A percentile compares a stretch with the other conserved stretches of the same genome.
These are phyloP conservation scores for Anacardium occidentale DNA, from an alignment of 345 rosid genomes.

Conservation along the genomic window DNA sequence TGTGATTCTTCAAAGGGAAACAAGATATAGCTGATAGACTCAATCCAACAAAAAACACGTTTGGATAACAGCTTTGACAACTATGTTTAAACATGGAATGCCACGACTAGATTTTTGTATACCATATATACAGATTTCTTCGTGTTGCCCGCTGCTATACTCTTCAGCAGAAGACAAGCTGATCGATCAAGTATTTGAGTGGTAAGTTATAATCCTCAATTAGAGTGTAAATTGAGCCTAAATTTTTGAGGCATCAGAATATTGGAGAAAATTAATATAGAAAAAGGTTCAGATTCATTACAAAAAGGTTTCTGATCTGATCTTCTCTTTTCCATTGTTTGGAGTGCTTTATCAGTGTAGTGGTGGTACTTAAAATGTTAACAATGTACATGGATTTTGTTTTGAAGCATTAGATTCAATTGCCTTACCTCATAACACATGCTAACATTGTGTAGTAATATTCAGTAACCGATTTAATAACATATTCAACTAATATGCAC, in stretches of 20 bases:
- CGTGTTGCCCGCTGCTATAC: conserved; percentile 16
- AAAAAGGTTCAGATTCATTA: conserved; percentile 24
- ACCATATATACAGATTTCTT: conserved; percentile 15
- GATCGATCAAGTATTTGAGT: conserved; percentile 2
- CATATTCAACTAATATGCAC: too few species aligned
- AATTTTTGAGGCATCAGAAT: conserved; percentile 43
- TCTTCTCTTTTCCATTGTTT: conserved; percentile 14
- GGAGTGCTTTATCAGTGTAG: conserved; percentile 9
- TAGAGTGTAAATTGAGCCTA: conserved; percentile 35
- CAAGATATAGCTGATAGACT: not conserved
- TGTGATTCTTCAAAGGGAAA: conserved; percentile 14
- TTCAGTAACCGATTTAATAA: too few species aligned
- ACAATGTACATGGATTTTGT: not conserved
- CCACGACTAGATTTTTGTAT: conserved; percentile 18
- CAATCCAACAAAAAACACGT: not conserved
- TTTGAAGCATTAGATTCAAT: too few species aligned
- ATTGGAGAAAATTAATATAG: conserved; percentile 23
- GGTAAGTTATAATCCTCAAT: conserved; percentile 18
- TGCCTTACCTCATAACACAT: too few species aligned
- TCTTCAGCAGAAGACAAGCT: not conserved
- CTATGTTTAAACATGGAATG: conserved; percentile 7
- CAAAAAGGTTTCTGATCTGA: conserved; percentile 23
- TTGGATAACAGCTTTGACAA: not conserved
- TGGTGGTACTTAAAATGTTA: not conserved
- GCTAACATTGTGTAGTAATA: too few species aligned